Base-by-base conservation (phyloP, 2,329 filamentous ascomycete genomes). In the Beauveria varroae region DNA sequence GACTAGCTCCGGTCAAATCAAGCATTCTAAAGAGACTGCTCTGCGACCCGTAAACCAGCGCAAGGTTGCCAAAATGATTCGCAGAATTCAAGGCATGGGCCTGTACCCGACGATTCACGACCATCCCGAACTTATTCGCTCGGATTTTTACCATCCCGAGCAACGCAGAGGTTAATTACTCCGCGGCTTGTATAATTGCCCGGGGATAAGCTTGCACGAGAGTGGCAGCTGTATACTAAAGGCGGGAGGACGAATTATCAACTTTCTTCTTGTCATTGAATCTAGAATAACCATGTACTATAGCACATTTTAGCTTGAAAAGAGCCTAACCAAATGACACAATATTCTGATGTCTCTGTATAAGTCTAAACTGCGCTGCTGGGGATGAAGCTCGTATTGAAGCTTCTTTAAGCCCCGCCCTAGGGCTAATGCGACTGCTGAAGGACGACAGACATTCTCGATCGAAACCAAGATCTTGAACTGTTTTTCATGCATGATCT, bases 11-110 rank as follows among this genome's bases (percentile, higher is more conserved):
- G 95, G 93, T 56, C 86, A 92, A 63, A 97, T 99, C 73, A 89
- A 86, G 76, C 86, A 89, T 72, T 81, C 84, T n/a, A 81, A 74
- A 6, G 79, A 87, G 26, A 98, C 93, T 0, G 91, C 91, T 16
- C 79, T 99, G 64, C 84, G 91, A 62, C 89, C 90, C 3, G 88
- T 90, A 66, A 98, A 98, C 79, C 95, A 99, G 79, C 84, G 95
- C 67, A 92, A 89, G 77, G 86, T 99, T 71, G 90, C 93, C 64
- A 97, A 96, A 80, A 93, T 96, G 58, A 89, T 99, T 68, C 82
- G 95, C 66, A 84, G 95, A 68, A 88, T 90, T 22, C 88, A 98
- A 68, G 95, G 93, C 1, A 82, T 97, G 71, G 95, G 95, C 18
- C 79, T 98, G 63, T 92, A 98, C 82, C 95, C 95, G 26, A 96